Conservation (phyloP, 495 filamentous ascomycete species). For the Penicillium goetzii region DNA sequence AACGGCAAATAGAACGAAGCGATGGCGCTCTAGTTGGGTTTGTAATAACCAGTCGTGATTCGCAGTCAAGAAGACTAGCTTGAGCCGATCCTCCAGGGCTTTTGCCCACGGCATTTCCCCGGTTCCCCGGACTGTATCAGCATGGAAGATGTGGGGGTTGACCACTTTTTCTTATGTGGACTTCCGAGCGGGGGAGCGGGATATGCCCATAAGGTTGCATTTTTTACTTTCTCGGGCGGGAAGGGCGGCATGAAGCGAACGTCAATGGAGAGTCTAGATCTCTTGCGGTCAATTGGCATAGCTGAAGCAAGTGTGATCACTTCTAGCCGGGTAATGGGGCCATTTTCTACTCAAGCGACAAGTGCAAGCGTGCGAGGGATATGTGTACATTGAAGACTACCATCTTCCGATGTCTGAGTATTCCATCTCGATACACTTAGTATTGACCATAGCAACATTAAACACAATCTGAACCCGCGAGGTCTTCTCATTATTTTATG, state of each 20-base stretch:
- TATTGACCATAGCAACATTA: no score
- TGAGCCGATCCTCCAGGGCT: neutral
- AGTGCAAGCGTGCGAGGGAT: neutral
- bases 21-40: neutral
- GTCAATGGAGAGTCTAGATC: neutral
- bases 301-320: neutral
- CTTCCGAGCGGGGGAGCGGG: neutral
- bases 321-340: no score
- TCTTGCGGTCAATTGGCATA: neutral
- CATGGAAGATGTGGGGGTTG: neutral
- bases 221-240: neutral
- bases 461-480: no score
- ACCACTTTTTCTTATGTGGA: neutral
- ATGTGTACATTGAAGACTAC: neutral
- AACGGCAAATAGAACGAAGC: neutral
- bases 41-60: neutral
- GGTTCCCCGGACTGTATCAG: slow-evolving; percentile 14
- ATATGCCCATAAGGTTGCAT: neutral
- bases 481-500: no score
- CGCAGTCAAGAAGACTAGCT: neutral
- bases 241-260: neutral
- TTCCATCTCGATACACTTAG: no score
- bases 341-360: neutral
- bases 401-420: no score
- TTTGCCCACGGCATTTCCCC: slow-evolving; percentile 1